Base-by-base conservation (phyloP, 2,329 filamentous ascomycete genomes). In the Hypoxylon sp. region DNA sequence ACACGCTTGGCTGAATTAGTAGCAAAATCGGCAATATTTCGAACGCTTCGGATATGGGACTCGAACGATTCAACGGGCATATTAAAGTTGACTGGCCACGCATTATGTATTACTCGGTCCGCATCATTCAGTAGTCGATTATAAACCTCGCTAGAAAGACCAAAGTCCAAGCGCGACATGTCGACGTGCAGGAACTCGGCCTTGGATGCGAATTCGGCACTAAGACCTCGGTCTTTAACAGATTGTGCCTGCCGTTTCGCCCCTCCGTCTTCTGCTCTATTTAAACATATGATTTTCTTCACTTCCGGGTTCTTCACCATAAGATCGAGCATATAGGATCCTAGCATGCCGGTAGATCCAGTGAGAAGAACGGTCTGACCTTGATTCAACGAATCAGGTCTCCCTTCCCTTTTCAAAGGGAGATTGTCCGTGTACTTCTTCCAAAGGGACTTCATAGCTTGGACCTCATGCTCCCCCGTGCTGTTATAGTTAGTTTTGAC, bases 11-110 rank as follows among this genome's bases (percentile, higher is more conserved):
- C 35, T 0, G 82, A 78, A 1, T 70, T 59, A 37, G 74, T 68
- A 6, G 80, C 78, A 46, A 84, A 80, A 60, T 84, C 78, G 22
- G 86, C 79, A 4, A 90, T 75, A 67, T 84, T 83, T 5, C 84
- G 81, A 57, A 88, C 81, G 3, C 84, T 82, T 2, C 81, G 78
- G 44, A 88, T 81, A 68, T 87, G 83, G 0, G 82, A 79, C 71
- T 84, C 83, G 61, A 88, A 88, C 0, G 81, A 84, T 24, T 80
- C 77, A 5, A 87, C 66, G 0, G 81, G 76, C 17, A 86, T 81
- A 73, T 84, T 87, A 73, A 84, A 86, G 74, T 86, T 86, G 76
- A 88, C 87, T 0, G 83, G 84, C 83, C 84, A 87, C 5, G 85
- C 85, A 69, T 85, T 87, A 76, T 88, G 86, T 59, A 86, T 83